Conservation (phyloP, 2,329 filamentous ascomycete species). For the Penicillium carneum region DNA sequence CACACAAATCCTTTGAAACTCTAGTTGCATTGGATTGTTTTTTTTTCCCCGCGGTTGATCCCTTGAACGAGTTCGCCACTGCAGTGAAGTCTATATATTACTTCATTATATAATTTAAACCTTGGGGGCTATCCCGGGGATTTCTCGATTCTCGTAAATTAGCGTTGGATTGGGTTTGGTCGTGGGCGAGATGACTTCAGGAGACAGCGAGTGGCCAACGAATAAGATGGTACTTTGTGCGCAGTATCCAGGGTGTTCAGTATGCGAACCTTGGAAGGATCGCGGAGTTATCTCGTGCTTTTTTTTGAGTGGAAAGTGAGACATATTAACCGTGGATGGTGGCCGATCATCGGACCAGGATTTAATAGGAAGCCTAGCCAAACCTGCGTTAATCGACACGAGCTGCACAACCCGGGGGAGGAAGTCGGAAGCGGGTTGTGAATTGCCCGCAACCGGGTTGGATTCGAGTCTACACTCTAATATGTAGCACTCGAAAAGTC, state of each 20-base stretch:
- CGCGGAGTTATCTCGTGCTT: not conserved
- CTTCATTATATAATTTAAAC: slow-evolving; percentile 2
- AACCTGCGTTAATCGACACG: not conserved
- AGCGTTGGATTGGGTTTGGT: not conserved
- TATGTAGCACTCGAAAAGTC: not conserved
- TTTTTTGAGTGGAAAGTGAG: not conserved
- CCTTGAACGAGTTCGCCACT: slow-evolving; percentile 12
- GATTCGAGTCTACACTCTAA: not conserved
- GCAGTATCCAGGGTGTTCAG: not conserved
- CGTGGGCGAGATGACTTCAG: not conserved
- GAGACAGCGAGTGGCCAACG: not conserved
- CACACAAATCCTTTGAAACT: not conserved
- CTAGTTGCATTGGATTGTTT: not conserved
- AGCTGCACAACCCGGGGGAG: not conserved
- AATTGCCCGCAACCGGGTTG: slow-evolving; percentile 4
- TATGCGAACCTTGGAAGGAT: not conserved
- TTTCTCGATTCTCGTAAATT: not conserved
- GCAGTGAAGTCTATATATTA: not conserved
- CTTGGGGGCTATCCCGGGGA: not conserved
- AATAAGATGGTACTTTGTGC: not conserved
- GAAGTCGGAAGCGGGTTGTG: slow-evolving; percentile 6
- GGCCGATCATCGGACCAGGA: slow-evolving; percentile 11
- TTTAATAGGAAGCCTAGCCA: not conserved
- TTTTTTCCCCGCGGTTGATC: slow-evolving; percentile 2
- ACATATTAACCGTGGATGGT: not conserved